Conservation (phyloP, 148 eudicot species). For the Drosera capensis region DNA sequence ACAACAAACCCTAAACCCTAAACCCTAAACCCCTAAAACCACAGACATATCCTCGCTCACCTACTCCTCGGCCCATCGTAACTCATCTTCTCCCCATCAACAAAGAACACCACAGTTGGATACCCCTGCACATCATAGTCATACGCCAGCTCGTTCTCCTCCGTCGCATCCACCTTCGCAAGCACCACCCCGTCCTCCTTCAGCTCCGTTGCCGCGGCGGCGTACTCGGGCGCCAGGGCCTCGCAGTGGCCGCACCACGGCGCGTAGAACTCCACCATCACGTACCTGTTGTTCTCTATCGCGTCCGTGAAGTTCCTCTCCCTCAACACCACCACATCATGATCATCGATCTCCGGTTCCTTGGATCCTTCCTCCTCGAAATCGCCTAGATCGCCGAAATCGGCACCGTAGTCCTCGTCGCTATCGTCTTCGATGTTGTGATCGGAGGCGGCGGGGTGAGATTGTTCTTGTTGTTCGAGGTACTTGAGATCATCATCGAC, state of each 20-base stretch:
- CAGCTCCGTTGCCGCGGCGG: conserved; percentile 80
- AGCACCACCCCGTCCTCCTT: conserved; percentile 38
- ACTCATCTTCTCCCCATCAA: conserved; percentile 69
- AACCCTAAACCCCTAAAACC: not conserved
- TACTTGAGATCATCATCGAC: conserved; percentile 25
- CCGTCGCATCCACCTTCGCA: conserved; percentile 82
- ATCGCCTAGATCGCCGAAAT: conserved; percentile 29
- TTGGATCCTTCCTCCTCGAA: conserved; percentile 17
- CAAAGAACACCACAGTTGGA: conserved; percentile 68
- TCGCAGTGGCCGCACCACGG: conserved; percentile 95
- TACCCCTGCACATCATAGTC: conserved; percentile 71
- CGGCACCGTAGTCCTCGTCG: conserved; percentile 18
- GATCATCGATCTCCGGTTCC: conserved; percentile 34
- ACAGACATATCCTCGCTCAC: conserved; percentile 19
- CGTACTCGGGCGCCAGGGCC: conserved; percentile 81
- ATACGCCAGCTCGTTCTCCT: conserved; percentile 62
- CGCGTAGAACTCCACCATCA: conserved; percentile 92
- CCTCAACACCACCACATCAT: conserved; percentile 69
- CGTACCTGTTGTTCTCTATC: conserved; percentile 49
- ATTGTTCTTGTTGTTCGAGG: conserved; percentile 15
- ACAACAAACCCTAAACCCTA: no score
- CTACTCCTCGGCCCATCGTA: conserved; percentile 60
- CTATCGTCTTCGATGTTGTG: conserved; percentile 19
- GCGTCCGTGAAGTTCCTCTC: conserved; percentile 59
- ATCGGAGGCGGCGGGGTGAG: conserved; percentile 10